Conservation (phyloP, 768 basidiomycete genomes). For the Tylopilus intermedius region DNA sequence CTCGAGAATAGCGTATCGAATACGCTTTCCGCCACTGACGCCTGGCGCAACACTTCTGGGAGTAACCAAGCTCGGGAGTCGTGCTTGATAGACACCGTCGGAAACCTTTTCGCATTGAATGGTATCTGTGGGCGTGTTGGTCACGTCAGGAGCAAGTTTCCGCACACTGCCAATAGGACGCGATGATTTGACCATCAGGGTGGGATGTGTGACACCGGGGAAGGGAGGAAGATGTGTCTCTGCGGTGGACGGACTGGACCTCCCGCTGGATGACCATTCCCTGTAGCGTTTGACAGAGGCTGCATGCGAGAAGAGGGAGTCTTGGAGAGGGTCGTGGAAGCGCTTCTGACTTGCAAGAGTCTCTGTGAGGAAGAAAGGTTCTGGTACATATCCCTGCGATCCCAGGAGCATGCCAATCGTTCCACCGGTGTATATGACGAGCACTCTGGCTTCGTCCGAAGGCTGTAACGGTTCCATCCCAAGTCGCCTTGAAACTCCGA, state of each 20-base stretch:
- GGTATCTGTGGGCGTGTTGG: constrained; percentile 27
- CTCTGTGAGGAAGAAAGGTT: constrained; percentile 83
- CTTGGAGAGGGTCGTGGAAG: constrained; percentile 87
- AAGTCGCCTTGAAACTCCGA: constrained; percentile 6
- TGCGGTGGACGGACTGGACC: constrained; percentile 42
- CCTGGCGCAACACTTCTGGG: constrained; percentile 64
- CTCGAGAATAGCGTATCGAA: constrained; percentile 83
- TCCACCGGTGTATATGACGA: constrained; percentile 85
- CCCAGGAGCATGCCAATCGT: constrained; percentile 87
- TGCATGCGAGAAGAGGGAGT: constrained; percentile 81
- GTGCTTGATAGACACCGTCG: constrained; percentile 65
- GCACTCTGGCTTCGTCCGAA: constrained; percentile 72
- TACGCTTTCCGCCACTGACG: constrained; percentile 59
- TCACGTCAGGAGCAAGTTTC: constrained; percentile 30
- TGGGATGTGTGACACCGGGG: constrained; percentile 29
- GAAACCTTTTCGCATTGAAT: constrained; percentile 44
- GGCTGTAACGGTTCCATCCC: constrained; percentile 47
- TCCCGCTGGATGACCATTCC: constrained; percentile 66
- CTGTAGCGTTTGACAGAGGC: constrained; percentile 74
- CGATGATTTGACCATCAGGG: constrained; percentile 61
- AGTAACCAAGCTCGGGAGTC: constrained; percentile 72
- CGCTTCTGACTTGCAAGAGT: constrained; percentile 77
- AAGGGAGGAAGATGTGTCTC: constrained; percentile 3
- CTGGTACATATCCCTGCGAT: constrained; percentile 73
- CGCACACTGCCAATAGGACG: constrained; percentile 54